Base-by-base conservation (phyloP, 331 rosid genomes). In the Acacia concinna region DNA sequence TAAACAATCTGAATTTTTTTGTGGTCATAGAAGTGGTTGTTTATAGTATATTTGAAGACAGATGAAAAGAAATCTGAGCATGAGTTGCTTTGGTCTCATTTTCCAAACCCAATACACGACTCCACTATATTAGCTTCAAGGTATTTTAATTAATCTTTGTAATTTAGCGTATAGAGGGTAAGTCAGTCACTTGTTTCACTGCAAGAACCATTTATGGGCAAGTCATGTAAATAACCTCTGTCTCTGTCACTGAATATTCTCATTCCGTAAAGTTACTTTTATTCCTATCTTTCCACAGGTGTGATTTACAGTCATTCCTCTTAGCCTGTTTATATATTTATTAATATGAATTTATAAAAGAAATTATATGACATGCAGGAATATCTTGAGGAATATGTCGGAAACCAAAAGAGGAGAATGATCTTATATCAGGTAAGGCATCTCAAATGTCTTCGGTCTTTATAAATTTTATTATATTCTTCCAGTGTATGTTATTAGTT, bases 311-410 rank as follows among this genome's bases (percentile, higher is more conserved):
- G 30, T 73, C 37, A 49, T 31, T 78, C 21, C 59, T 43, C 46
- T 79, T 52, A 57, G 34, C 52, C 68, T 67, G 43, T 56, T 64
- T 15, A 34, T 31, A 43, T 3, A 30, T 21, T 68, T 41, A 41
- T 44, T 69, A 15, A 18, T 54, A 69, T 75, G 64, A 68, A 78
- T 79, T 40, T 52, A 69, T 77, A 37, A 47, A 68, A 65, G 27
- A 13, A 28, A 0, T 32, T 82, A n/a, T 68, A 23, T 30, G 67
- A 17, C 59, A 71, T 81, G 86, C 97, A 96, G 99, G 97, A 87
- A 80, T 96, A 91, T 83, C 99, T 96, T 47, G 99, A 96, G 77
- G 99, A 93, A 79, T 86, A 68, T 43, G 85, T 93, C 35, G 98
- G 94, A 86, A 78, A 78, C 1, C 82, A 85, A 47, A 93, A 88